These are phyloP conservation scores for Lobulomyces angularis DNA, from an alignment of 192 early-diverging fungal species.

Conservation along the genomic window DNA sequence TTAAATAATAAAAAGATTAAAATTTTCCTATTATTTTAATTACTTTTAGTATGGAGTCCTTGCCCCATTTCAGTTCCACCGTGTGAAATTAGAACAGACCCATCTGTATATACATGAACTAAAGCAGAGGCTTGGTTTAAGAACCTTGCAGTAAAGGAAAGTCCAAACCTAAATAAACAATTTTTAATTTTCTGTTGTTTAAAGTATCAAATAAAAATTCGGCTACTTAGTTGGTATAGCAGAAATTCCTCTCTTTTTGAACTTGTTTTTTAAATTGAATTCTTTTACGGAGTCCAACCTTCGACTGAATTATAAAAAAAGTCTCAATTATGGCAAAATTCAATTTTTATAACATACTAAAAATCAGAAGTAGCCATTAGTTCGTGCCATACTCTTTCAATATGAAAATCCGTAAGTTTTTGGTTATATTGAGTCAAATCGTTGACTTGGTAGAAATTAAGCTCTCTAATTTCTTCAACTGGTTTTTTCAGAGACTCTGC, in stretches of 20 bases:
- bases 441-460: conserved; percentile 59
- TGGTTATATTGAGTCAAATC: conserved; percentile 63
- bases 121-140: conserved; percentile 76
- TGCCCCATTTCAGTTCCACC: conserved; percentile 90
- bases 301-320: conserved; percentile 7
- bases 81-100: conserved; percentile 67
- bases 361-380: conserved; percentile 40
- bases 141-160: conserved; percentile 60
- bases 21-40: neutral
- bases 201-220: neutral
- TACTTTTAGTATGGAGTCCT: conserved; percentile 75
- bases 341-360: conserved; percentile 6
- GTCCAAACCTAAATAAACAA: conserved; percentile 39
- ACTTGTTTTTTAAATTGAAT: conserved; percentile 58
- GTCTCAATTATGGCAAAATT: neutral
- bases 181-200: neutral
- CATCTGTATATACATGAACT: conserved; percentile 76
- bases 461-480: conserved; percentile 45
- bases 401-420: conserved; percentile 56
- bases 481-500: conserved; percentile 53
- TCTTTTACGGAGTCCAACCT: conserved; percentile 45
- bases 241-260: conserved; percentile 67
- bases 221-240: conserved; percentile 64
- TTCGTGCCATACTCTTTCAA: conserved; percentile 58
- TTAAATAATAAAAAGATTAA: conserved; percentile 6